Percentiles rank a stretch among this genome's conserved stretches.
Conservation (phyloP, 129 eudicot species). For the sunflower (Helianthus annuus) region HanXRQr2.0-SUNRISE NC_035449.2:50316605-50317104, state of each 20-base stretch:
- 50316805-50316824: constrained; percentile 29
- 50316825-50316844: neutral
- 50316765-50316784: neutral
- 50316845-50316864: neutral
- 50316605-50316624: neutral
- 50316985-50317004: constrained; percentile 79
- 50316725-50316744: constrained; percentile 16
- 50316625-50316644: neutral
- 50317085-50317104: neutral
- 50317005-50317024: constrained; percentile 61
- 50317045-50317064: constrained; percentile 31
- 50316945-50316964: constrained; percentile 23
- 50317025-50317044: constrained; percentile 50
- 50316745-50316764: neutral
- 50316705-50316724: constrained; percentile 23
- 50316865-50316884: neutral
- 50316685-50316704: neutral
- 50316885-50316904: neutral
- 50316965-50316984: constrained; percentile 45
- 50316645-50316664: neutral
- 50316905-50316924: constrained; percentile 9
- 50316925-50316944: constrained; percentile 31
- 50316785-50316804: constrained; percentile 11
- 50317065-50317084: neutral
- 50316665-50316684: neutral